Base-by-base conservation (phyloP, 192 early-diverging fungal species). In the Mycoemilia scoparia region DNA sequence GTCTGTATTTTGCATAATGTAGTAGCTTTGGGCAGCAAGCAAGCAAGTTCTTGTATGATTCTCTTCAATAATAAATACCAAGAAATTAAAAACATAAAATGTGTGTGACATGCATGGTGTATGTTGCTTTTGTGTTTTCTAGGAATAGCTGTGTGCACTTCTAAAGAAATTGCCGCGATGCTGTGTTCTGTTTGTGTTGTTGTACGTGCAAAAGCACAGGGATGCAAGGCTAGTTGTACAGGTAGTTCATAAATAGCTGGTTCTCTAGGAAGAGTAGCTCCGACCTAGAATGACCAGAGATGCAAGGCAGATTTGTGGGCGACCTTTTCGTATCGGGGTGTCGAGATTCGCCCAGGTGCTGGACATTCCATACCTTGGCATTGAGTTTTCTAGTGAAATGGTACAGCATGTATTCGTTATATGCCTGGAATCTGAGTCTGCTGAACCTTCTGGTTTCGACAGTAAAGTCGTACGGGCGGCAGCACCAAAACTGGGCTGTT, bases 201-300 rank as follows among this genome's bases (percentile, higher is more conserved):
- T n/a, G n/a, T n/a, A n/a, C n/a, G n/a, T n/a, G n/a, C n/a, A n/a
- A n/a, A n/a, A n/a, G n/a, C n/a, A n/a, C n/a, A n/a, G n/a, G n/a
- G n/a, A n/a, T n/a, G n/a, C n/a, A n/a, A n/a, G n/a, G n/a, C n/a
- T 19, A 14, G 31, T 56, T 56, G 26, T 42, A 34, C 1, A 56
- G 22, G 38, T 45, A 45, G 46, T 56, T 56, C 46, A 56, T 56
- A 29, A 56, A 29, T 9, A 56, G 16, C 43, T 56, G 54, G 46
- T 56, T 56, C 34, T 57, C 55, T 20, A 57, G 16, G 19, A 50
- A 44, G 30, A 57, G 45, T 12, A 32, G 29, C 31, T 57, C 54
- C 0, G 46, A 14, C 14, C 54, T 38, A 19, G 31, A 36, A 29
- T 51, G 54, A 9, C 47, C 54, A 41, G 47, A 50, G 17, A 14